Evolutionary conservation across 192 early-diverging fungal genomes (phyloP).

Genomic region (Powellomyces hirtus): DNA sequence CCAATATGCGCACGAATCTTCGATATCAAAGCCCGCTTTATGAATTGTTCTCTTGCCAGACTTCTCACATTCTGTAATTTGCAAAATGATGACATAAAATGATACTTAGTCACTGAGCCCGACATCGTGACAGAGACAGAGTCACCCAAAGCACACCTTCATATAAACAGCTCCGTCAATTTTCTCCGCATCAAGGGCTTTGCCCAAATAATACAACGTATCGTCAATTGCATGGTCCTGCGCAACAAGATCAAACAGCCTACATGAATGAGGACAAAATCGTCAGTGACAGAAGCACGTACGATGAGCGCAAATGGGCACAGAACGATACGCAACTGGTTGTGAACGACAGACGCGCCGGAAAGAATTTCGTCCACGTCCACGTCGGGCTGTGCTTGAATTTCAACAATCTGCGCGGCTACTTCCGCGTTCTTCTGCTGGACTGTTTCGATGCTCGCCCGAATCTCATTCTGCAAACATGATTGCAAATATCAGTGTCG

Average conservation of each 20-base stretch:
- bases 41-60: constrained; percentile 84
- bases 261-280: constrained; percentile 25
- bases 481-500: too few relatives aligned
- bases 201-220: constrained; percentile 76
- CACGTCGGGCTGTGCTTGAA: constrained; percentile 57
- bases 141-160: constrained; percentile 56
- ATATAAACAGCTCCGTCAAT: constrained; percentile 73
- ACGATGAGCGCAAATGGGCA: not conserved
- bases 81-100: not conserved
- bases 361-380: constrained; percentile 62
- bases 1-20: constrained; percentile 39
- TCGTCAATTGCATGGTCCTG: constrained; percentile 90
- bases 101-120: not conserved
- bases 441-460: constrained; percentile 65
- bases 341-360: constrained; percentile 64
- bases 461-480: constrained; percentile 60
- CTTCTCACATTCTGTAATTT: constrained; percentile 62
- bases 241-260: constrained; percentile 81
- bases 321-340: constrained; percentile 66
- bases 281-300: not conserved
- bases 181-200: constrained; percentile 73
- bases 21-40: constrained; percentile 68
- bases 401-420: constrained; percentile 47
- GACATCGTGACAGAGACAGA: not conserved
- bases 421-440: constrained; percentile 62